A percentile compares a stretch with the other conserved stretches of the same genome.
phyloP scores from a whole-genome alignment of 2,329 filamentous ascomycete species.

The Epichloe sibirici region DNA sequence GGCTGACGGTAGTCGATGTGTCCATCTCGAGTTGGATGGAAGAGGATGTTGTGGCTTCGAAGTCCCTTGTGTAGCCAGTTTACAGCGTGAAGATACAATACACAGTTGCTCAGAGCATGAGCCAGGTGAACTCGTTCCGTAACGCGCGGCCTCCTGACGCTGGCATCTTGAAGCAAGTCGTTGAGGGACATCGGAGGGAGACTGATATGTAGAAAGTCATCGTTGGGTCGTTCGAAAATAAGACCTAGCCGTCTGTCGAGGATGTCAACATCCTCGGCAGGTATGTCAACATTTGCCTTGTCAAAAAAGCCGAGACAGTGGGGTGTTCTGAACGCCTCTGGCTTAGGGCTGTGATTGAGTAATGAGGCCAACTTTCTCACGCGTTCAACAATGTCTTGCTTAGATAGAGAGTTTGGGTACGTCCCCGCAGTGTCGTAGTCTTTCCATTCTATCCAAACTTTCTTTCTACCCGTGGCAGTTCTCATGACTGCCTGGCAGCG shows the following conservation, averaged over 20 bases:
- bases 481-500: constrained; percentile 29
- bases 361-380: constrained; percentile 35
- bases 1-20: constrained; percentile 27
- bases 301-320: constrained; percentile 40
- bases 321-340: constrained; percentile 35
- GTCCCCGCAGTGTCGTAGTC: constrained; percentile 29
- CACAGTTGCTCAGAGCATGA: constrained; percentile 36
- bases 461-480: constrained; percentile 21
- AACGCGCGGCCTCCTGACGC: constrained; percentile 32
- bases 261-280: constrained; percentile 27
- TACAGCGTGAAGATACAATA: constrained; percentile 42
- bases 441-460: constrained; percentile 40
- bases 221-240: constrained; percentile 37
- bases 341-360: constrained; percentile 34
- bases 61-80: constrained; percentile 49
- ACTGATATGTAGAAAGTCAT: constrained; percentile 21
- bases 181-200: constrained; percentile 35
- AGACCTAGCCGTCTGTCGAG: constrained; percentile 36
- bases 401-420: constrained; percentile 25
- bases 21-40: constrained; percentile 26
- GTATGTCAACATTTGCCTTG: constrained; percentile 23
- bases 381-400: constrained; percentile 29
- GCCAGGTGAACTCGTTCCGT: constrained; percentile 40
- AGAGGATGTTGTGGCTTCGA: constrained; percentile 39
- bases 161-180: constrained; percentile 27